Evolutionary conservation across 345 rosid genomes (phyloP), one percentile per base, ranked within the genome.

Genomic region (Eucalyptus camaldulensis): DNA sequence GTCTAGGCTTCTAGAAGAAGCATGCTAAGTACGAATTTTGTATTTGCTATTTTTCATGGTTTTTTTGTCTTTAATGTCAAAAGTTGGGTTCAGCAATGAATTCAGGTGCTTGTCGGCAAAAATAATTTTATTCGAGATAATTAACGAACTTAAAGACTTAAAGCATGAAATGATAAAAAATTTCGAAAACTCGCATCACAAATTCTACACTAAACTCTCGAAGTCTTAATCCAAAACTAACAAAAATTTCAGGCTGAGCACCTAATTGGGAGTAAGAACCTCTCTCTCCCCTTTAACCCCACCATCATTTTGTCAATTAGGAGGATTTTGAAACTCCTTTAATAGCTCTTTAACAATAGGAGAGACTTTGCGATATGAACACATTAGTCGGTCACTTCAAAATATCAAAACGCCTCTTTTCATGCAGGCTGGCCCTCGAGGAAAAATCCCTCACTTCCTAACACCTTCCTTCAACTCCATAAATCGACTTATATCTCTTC

Each of bases 371-470:
- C 1, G 1, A 24, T 56, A 9, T 24, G 13, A 56, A 22, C 13
- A 0, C 29, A 1, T 24, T 56, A 56, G 29, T 10, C 3, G 2
- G 12, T 25, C 29, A 10, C 62, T 56, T 56, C 3, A 24, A 2
- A 56, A 56, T 9, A 56, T 56, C 29, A 0, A 56, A 24, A 56
- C 1, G 6, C 13, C 13, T 56, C 27, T 56, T 56, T 56, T 1
- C 29, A 56, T 24, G 29, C 0, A 3, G 3, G 13, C 2, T 2
- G 2, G 3, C 15, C 8, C 8, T 60, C 1, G 0, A 27, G 15
- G 15, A 60, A 60, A 27, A 60, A 60, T 27, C 31, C 7, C n/a
- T 53, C 27, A 60, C 7, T 27, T 60, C 67, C 67, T 11, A 60
- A 6, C 67, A 60, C 67, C 31, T 27, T 27, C 15, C 31, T 60